These are phyloP conservation scores for Polyporus arcularius DNA, from an alignment of 768 basidiomycete genomes.

Conservation along the genomic window DNA sequence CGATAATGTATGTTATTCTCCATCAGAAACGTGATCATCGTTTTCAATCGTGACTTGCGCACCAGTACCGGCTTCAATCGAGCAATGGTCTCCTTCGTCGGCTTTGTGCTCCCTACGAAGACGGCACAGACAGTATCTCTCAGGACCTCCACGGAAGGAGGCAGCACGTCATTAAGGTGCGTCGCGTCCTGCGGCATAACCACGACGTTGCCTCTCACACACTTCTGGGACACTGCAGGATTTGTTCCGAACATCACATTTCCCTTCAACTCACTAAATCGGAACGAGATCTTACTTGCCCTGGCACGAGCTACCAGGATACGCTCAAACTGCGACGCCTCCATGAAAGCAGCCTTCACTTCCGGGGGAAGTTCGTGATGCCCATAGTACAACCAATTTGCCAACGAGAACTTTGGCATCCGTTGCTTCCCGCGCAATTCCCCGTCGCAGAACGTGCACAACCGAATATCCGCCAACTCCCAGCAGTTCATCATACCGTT, in stretches of 20 bases:
- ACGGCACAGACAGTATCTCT: neutral
- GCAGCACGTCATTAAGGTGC: neutral
- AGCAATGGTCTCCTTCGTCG: neutral
- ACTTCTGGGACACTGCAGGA: neutral
- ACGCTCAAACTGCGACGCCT: neutral
- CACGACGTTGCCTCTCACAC: neutral
- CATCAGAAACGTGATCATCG: neutral
- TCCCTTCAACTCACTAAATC: neutral
- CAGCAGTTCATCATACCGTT: neutral
- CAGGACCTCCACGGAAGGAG: neutral
- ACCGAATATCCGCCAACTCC: neutral
- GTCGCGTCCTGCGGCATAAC: neutral
- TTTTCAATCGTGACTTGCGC: neutral
- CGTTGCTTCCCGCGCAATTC: neutral
- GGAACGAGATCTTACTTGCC: neutral
- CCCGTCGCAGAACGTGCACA: neutral
- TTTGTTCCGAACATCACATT: too few species aligned
- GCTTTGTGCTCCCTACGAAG: neutral
- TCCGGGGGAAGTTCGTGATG: neutral
- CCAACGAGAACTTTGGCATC: neutral
- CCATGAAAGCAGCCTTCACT: neutral
- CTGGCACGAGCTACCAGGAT: neutral
- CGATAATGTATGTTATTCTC: neutral
- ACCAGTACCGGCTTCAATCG: neutral
- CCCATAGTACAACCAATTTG: conserved; percentile 3